Conservation (phyloP, 768 basidiomycete genomes). For the Trametes cubensis region DNA sequence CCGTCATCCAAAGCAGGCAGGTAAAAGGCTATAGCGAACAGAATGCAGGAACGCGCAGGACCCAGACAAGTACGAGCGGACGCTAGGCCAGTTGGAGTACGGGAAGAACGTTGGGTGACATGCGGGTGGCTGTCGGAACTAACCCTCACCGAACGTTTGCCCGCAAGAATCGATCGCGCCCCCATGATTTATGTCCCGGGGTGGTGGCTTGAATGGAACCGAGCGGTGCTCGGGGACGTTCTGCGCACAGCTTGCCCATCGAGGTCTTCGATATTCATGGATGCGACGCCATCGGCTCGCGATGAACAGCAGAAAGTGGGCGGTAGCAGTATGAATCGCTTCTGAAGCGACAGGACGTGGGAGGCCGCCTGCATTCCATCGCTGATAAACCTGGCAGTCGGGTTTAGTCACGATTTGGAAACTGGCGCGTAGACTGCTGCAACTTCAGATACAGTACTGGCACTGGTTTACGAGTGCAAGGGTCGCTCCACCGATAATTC, state of each 20-base stretch:
- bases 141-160: not conserved
- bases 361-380: not conserved
- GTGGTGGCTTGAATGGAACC: not conserved
- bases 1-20: not conserved
- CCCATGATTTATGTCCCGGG: not conserved
- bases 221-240: not conserved
- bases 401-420: no score
- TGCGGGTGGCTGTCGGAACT: not conserved
- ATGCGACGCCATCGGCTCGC: constrained; percentile 8
- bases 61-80: not conserved
- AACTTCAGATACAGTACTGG: no score
- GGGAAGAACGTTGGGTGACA: not conserved
- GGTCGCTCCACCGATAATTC: no score
- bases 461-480: no score
- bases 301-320: not conserved
- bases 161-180: constrained; percentile 3
- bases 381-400: no score
- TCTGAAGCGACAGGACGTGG: constrained; percentile 15
- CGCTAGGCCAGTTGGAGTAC: not conserved
- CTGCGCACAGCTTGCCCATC: not conserved
- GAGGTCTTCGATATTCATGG: not conserved
- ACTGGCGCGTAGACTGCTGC: no score
- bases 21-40: constrained; percentile 1
- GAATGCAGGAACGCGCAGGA: constrained; percentile 6
- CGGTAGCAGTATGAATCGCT: not conserved